These are phyloP conservation scores for Ulota crispa DNA, from an alignment of 225 moss, liverwort and hornwort species.

Conservation along the genomic window DNA sequence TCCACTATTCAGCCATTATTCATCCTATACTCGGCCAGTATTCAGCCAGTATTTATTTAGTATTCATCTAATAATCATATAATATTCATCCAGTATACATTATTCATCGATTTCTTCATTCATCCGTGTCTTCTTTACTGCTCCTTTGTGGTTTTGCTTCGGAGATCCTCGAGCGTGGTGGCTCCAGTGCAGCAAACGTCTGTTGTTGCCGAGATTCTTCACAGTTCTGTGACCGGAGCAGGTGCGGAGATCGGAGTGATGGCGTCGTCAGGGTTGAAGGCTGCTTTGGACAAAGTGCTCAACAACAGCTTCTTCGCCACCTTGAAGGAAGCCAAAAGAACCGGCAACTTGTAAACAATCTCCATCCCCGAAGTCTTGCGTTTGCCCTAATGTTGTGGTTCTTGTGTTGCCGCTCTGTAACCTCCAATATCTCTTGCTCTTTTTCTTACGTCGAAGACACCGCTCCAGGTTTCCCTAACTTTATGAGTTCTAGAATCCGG, in stretches of 20 bases:
- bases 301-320: slow-evolving; percentile 58
- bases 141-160: not conserved
- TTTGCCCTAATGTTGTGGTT: not conserved
- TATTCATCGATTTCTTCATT: not conserved
- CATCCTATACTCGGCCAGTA: too few relatives aligned
- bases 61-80: too few relatives aligned
- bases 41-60: too few relatives aligned
- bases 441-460: not conserved
- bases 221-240: not conserved
- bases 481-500: not conserved
- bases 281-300: slow-evolving; percentile 47
- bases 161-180: not conserved
- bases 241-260: slow-evolving; percentile 27
- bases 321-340: slow-evolving; percentile 52
- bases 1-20: too few relatives aligned
- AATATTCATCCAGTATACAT: too few relatives aligned
- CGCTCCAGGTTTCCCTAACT: not conserved
- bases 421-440: not conserved
- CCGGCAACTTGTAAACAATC: slow-evolving; percentile 57
- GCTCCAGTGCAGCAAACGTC: not conserved
- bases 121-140: not conserved
- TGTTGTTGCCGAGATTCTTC: not conserved
- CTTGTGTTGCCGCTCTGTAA: not conserved
- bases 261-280: slow-evolving; percentile 62
- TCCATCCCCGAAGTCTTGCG: not conserved